Evolutionary conservation across 2,329 filamentous ascomycete genomes (phyloP), one percentile per base, ranked within the genome.

Genomic region (Hymenoscyphus repandus): DNA sequence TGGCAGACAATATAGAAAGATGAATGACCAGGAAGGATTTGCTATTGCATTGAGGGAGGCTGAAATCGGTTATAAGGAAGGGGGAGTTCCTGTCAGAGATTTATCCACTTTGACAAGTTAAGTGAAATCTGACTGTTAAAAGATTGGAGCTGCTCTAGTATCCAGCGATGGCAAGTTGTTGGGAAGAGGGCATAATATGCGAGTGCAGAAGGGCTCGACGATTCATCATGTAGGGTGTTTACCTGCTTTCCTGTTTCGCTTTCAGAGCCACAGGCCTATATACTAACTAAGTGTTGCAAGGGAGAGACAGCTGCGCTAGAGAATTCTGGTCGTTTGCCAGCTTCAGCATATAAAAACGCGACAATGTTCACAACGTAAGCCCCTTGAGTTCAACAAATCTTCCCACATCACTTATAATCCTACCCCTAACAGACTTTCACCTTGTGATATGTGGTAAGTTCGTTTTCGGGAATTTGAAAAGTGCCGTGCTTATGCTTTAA

Each of bases 301-400:
- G 87, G 81, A 57, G 87, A 91, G 67, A 90, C 86, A 17, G 82
- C 85, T 15, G 81, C 85, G n/a, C 74, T 91, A 36, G 83, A 87
- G 64, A 83, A 86, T 67, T 85, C 85, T 0, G 86, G 86, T 41
- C 80, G 86, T 36, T 76, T 89, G 18, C 82, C 84, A 31, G 85
- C 85, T 13, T 79, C 78, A 1, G 77, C 78, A 5, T 90, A 90
- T 68, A 76, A 76, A 58, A 83, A 82, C 30, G 79, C 83, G 33
- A 90, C 86, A n/a, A 90, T 91, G 85, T 91, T 88, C 69, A 91
- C 87, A 2, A 90, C 86, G 0, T 27, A 27, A 27, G 22, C 22
- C 22, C 7, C 22, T 4, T 27, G 22, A 4, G n/a, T 27, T 4
- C 22, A 27, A 27, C 4, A 27, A 7, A 4, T 27, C 7, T 27